A percentile compares a stretch with the other conserved stretches of the same genome.
Conservation (phyloP, 2,329 filamentous ascomycete genomes). For the Arachnopeziza araneosa region DNA sequence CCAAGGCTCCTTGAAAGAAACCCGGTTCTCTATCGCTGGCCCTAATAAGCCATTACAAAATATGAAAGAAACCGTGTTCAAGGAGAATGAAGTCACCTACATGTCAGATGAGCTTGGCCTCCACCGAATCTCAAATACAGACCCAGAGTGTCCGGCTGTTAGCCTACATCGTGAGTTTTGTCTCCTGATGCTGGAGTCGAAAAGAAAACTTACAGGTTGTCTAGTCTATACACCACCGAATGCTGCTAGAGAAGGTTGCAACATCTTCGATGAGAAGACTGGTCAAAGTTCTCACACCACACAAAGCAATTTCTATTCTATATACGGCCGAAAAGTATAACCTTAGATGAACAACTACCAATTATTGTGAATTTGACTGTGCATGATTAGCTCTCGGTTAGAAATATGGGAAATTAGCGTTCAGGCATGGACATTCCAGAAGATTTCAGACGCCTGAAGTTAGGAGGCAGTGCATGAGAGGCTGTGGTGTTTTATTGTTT, state of each 20-base stretch:
- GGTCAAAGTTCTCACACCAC: constrained; percentile 67
- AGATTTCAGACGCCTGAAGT: no score
- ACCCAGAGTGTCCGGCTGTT: constrained; percentile 67
- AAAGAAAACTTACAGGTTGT: constrained; percentile 2
- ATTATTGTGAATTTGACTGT: no score
- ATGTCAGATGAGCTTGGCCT: constrained; percentile 88
- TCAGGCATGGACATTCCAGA: no score
- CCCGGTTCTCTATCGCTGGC: constrained; percentile 50
- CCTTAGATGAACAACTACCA: no score
- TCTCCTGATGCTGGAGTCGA: not conserved
- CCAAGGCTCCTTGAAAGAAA: constrained; percentile 71
- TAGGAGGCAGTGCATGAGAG: no score
- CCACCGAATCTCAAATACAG: constrained; percentile 74
- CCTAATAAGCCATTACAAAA: not conserved
- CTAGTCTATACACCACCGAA: constrained; percentile 82
- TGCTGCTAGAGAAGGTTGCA: constrained; percentile 74
- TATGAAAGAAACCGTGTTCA: constrained; percentile 13
- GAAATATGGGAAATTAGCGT: no score
- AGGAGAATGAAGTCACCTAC: constrained; percentile 73
- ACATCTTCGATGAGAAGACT: constrained; percentile 73
- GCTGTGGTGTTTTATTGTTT: no score
- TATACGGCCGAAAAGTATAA: constrained; percentile 38
- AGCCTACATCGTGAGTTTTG: constrained; percentile 64
- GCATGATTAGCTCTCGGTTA: no score
- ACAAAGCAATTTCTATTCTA: constrained; percentile 68